phyloP scores from a whole-genome alignment of 2,329 filamentous ascomycete genomes.

The Calonectria fujianensis region DNA sequence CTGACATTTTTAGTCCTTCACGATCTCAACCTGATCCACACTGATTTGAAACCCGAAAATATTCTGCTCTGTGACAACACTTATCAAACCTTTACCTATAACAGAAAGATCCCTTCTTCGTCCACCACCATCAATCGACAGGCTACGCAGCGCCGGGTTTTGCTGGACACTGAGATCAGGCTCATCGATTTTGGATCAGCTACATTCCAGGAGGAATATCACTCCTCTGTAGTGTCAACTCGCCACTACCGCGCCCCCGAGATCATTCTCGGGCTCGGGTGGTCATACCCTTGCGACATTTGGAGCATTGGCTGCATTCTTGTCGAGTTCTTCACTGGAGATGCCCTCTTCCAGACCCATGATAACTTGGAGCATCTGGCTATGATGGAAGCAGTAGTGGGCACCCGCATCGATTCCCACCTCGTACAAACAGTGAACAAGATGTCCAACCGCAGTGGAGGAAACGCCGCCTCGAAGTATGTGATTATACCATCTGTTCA shows the following conservation, averaged over 20 bases:
- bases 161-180: slow-evolving; percentile 81
- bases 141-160: slow-evolving; percentile 77
- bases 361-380: slow-evolving; percentile 83
- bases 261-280: slow-evolving; percentile 82
- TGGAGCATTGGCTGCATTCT: slow-evolving; percentile 85
- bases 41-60: slow-evolving; percentile 83
- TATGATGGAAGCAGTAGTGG: slow-evolving; percentile 85
- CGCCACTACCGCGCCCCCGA: slow-evolving; percentile 82
- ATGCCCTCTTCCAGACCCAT: slow-evolving; percentile 83
- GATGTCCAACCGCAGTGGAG: slow-evolving; percentile 73
- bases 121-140: slow-evolving; percentile 76
- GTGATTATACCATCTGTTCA: slow-evolving; percentile 45
- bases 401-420: slow-evolving; percentile 73
- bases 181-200: slow-evolving; percentile 84
- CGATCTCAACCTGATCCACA: slow-evolving; percentile 97
- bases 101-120: slow-evolving; percentile 81
- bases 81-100: slow-evolving; percentile 83
- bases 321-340: slow-evolving; percentile 83
- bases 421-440: slow-evolving; percentile 71
- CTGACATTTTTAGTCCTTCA: slow-evolving; percentile 82
- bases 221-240: slow-evolving; percentile 82
- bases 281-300: slow-evolving; percentile 83
- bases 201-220: slow-evolving; percentile 83
- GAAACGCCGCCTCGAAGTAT: slow-evolving; percentile 80
- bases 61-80: slow-evolving; percentile 79